Evolutionary conservation across 495 filamentous ascomycete species (phyloP).

Genomic region (Penicillium riverlandense): DNA sequence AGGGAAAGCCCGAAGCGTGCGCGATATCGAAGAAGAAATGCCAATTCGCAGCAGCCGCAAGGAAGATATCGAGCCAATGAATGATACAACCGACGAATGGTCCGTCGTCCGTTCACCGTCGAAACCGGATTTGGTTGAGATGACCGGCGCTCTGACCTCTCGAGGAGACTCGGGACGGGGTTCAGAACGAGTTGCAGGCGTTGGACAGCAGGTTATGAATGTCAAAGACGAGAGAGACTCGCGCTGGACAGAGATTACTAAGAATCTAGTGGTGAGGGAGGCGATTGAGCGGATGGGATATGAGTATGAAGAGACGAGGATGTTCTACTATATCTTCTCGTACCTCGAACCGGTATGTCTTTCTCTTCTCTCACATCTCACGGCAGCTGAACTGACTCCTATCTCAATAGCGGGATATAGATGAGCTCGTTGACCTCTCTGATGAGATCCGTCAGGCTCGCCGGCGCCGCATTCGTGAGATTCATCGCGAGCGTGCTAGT

Average conservation of each 20-base stretch:
- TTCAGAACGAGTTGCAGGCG: conserved; percentile 16
- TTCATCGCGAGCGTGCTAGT: conserved; percentile 67
- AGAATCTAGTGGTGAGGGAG: conserved; percentile 81
- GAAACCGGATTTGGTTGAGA: conserved; percentile 10
- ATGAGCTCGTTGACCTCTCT: conserved; percentile 69
- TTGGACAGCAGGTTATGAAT: conserved; percentile 34
- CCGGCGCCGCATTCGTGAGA: conserved; percentile 68
- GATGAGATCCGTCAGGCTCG: conserved; percentile 74
- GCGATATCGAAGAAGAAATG: conserved; percentile 4
- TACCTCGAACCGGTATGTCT: conserved; percentile 78
- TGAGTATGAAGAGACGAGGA: conserved; percentile 85
- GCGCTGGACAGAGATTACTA: conserved; percentile 97
- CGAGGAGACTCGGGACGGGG: conserved; percentile 13
- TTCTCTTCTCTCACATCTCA: neutral
- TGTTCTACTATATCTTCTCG: conserved; percentile 87
- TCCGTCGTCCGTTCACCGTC: conserved; percentile 14
- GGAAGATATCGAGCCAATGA: neutral
- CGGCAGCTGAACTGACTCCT: neutral
- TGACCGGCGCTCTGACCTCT: conserved; percentile 13
- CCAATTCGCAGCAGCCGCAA: conserved; percentile 27
- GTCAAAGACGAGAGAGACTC: conserved; percentile 45
- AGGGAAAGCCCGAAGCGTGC: neutral
- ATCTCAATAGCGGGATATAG: conserved; percentile 69
- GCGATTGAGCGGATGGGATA: conserved; percentile 81
- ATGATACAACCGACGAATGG: conserved; percentile 9